Conservation (phyloP, 2,329 filamentous ascomycete species). For the Calonectria pseudoreteaudii region DNA sequence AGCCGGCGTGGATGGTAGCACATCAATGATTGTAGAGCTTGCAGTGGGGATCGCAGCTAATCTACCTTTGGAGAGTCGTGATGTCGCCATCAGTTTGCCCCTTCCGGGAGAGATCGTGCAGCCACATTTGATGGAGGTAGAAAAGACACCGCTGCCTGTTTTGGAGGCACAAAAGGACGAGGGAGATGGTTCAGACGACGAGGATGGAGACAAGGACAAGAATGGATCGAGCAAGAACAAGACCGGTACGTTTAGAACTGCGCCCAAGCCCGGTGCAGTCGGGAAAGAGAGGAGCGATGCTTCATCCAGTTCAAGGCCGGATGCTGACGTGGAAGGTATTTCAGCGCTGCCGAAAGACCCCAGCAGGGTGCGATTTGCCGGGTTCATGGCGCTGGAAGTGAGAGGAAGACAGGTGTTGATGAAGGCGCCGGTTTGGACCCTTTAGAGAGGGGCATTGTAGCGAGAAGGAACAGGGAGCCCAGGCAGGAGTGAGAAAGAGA, state of each 20-base stretch:
- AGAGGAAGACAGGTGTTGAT: constrained; percentile 79
- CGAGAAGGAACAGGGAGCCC: neutral
- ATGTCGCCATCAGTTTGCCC: constrained; percentile 89
- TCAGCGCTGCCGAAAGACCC: constrained; percentile 58
- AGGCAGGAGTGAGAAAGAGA: neutral
- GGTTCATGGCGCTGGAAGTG: constrained; percentile 81
- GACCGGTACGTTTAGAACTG: constrained; percentile 57
- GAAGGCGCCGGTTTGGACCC: constrained; percentile 80
- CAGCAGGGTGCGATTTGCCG: constrained; percentile 77
- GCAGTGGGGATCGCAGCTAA: constrained; percentile 88
- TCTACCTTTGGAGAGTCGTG: constrained; percentile 89
- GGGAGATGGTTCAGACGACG: constrained; percentile 56
- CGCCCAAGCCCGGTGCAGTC: constrained; percentile 26
- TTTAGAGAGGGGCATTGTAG: constrained; percentile 42
- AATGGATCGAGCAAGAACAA: constrained; percentile 57
- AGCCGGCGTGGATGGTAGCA: constrained; percentile 85
- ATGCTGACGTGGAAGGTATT: constrained; percentile 55
- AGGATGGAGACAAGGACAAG: constrained; percentile 57
- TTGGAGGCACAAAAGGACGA: constrained; percentile 61
- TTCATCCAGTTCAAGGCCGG: constrained; percentile 41
- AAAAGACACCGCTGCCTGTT: constrained; percentile 76
- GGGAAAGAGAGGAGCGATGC: constrained; percentile 41
- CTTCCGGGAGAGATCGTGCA: constrained; percentile 79
- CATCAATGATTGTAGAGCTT: constrained; percentile 92
- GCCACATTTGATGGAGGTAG: constrained; percentile 85